phyloP scores from a whole-genome alignment of 306 rosid species.

The Castanea sativa region DNA sequence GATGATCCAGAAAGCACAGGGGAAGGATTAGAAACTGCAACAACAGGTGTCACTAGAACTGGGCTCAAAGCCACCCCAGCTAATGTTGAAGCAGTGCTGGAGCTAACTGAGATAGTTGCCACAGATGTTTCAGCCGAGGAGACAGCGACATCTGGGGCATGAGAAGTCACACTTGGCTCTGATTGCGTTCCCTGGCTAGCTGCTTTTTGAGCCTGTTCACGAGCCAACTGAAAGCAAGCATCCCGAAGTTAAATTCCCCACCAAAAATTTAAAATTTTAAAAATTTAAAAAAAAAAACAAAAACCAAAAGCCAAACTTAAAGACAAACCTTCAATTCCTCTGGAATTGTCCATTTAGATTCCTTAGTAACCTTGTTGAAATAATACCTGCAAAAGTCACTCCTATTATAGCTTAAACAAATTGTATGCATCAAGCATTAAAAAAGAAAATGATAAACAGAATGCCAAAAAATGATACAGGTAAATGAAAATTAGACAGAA shows the following conservation, averaged over 20 bases:
- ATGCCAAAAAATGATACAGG: slow-evolving; percentile 6
- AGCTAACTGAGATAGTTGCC: slow-evolving; percentile 41
- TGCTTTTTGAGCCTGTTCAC: slow-evolving; percentile 83
- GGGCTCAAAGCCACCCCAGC: slow-evolving; percentile 70
- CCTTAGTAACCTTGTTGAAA: slow-evolving; percentile 88
- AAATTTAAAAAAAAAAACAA: no score
- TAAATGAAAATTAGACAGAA: not conserved
- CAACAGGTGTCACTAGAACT: slow-evolving; percentile 67
- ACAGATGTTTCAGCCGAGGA: slow-evolving; percentile 44
- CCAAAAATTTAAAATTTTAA: not conserved
- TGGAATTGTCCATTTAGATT: slow-evolving; percentile 97
- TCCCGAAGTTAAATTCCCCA: slow-evolving; percentile 14
- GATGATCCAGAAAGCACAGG: slow-evolving; percentile 50
- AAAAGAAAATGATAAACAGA: not conserved
- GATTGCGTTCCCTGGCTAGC: slow-evolving; percentile 48
- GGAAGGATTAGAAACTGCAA: slow-evolving; percentile 57
- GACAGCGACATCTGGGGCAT: slow-evolving; percentile 27
- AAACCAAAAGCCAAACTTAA: slow-evolving; percentile 11
- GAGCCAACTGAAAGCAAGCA: slow-evolving; percentile 73
- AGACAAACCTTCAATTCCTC: slow-evolving; percentile 84
- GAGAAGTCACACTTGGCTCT: slow-evolving; percentile 48
- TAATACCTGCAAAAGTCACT: slow-evolving; percentile 67
- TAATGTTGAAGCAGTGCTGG: slow-evolving; percentile 37
- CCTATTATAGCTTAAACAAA: slow-evolving; percentile 8
- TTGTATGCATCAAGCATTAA: not conserved